A percentile compares a stretch with the other conserved stretches of the same genome.
phyloP scores from a whole-genome alignment of 108 stramenopile species.

The Cyclotella cryptica region DNA sequence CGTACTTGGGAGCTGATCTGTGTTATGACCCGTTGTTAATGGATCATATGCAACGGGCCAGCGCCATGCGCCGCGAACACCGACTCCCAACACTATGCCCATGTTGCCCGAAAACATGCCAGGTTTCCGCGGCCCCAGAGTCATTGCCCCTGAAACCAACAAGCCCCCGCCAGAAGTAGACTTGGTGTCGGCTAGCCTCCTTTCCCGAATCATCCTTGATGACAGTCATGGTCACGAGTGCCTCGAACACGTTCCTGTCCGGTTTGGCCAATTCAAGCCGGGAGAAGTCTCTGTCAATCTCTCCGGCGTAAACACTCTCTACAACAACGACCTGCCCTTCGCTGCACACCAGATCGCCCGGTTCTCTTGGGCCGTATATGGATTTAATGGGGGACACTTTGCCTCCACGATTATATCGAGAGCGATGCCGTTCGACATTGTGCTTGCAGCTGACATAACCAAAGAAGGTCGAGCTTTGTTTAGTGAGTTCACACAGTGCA shows the following conservation, averaged over 20 bases:
- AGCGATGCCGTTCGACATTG: not conserved
- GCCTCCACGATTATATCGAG: not conserved
- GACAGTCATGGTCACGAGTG: not conserved
- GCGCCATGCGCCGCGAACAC: not conserved
- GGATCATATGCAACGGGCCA: not conserved
- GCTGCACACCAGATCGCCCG: not conserved
- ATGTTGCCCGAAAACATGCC: conserved; percentile 8
- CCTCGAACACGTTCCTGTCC: not conserved
- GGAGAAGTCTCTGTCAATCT: not conserved
- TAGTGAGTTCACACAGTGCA: not conserved
- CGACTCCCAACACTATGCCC: not conserved
- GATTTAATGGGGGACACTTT: not conserved
- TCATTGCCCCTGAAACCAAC: not conserved
- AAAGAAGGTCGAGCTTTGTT: not conserved
- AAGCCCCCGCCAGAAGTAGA: not conserved
- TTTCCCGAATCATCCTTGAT: not conserved
- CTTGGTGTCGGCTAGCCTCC: not conserved
- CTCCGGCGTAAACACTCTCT: not conserved
- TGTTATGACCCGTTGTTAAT: conserved; percentile 4
- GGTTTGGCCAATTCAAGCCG: not conserved
- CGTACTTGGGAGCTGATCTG: not conserved
- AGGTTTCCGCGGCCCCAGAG: not conserved
- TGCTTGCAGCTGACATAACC: not conserved
- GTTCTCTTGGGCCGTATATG: conserved; percentile 5
- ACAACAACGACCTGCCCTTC: not conserved